Conservation (phyloP, 163 green algal species). For the Chlamydomonas reinhardtii region DNA sequence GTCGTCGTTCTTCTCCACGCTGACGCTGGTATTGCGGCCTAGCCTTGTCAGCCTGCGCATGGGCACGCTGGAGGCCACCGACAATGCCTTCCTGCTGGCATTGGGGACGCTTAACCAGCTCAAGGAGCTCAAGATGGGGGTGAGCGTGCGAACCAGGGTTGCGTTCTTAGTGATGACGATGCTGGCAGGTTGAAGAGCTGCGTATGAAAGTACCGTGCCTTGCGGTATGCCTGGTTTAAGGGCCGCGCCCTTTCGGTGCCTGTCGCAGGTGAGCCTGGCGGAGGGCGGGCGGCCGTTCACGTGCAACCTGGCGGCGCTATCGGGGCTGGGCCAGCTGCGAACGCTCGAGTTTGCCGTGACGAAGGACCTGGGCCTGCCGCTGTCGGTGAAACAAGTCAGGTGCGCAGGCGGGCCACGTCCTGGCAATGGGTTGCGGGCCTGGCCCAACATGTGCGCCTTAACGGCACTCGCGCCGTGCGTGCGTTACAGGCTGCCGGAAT, state of each 20-base stretch:
- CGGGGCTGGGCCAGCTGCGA: not conserved
- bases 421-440: not conserved
- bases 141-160: not conserved
- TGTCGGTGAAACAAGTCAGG: conserved; percentile 27
- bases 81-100: conserved; percentile 28
- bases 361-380: conserved; percentile 31
- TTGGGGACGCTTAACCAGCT: conserved; percentile 22
- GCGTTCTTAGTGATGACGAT: too few species aligned
- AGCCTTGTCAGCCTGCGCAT: conserved; percentile 15
- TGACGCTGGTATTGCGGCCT: conserved; percentile 23
- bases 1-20: conserved; percentile 23
- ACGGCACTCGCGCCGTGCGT: too few species aligned
- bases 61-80: conserved; percentile 23
- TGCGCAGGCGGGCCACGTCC: not conserved
- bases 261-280: conserved; percentile 10
- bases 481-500: too few species aligned
- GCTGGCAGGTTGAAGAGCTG: too few species aligned
- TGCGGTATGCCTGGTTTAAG: too few species aligned
- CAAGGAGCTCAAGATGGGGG: conserved; percentile 47
- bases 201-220: too few species aligned
- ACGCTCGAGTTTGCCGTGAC: conserved; percentile 39
- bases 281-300: conserved; percentile 42
- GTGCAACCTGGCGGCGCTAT: conserved; percentile 8
- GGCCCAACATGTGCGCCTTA: too few species aligned
- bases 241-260: too few species aligned